Base-by-base conservation (phyloP, 2,329 filamentous ascomycete species). In the Sporothrix curviconia region DNA sequence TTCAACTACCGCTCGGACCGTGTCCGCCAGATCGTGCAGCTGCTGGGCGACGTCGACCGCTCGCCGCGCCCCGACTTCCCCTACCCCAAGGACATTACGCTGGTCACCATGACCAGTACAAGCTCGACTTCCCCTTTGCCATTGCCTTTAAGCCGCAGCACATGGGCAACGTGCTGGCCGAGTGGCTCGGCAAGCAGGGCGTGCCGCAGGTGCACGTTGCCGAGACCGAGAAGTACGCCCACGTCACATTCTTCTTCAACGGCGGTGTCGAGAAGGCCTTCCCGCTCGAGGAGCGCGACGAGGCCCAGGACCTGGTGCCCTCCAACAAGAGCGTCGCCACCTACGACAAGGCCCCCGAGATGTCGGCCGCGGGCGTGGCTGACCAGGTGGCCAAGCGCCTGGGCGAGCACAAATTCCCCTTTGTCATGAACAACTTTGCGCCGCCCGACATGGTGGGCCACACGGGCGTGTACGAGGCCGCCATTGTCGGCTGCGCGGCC, bases 1-100 rank as follows among this genome's bases (percentile, higher is more conserved):
- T 99, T 99, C 89, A 99, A 99, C 85, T 99, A 99, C 82, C 90
- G 94, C 69, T 97, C 94, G 58, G 94, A 99, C 72, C 92, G 94
- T 72, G 92, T 92, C 55, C 89, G 94, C 66, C 94, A 99, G 74
- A 88, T 99, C 71, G 95, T 91, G 51, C 94, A 97, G 76, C 82
- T 99, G 44, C 79, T 99, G 56, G 94, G 94, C 66, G 89, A 89
- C 71, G 86, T 92, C 69, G 94, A 99, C 78, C 89, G 90, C 68
- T 95, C 90, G 24, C 91, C 92, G 57, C 83, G 83, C 65, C 89
- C 92, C 64, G 90, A 96, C 73, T 96, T 97, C 80, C 81, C 89
- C 47, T 97, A 92, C 79, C 94, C 94, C 66, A 90, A 95, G 77
- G 49, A 59, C 58, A 85, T 95, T 76, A 88, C 81, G 66, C 80